Evolutionary conservation across 331 rosid genomes (phyloP).

Genomic region (Spiraea crenata): DNA sequence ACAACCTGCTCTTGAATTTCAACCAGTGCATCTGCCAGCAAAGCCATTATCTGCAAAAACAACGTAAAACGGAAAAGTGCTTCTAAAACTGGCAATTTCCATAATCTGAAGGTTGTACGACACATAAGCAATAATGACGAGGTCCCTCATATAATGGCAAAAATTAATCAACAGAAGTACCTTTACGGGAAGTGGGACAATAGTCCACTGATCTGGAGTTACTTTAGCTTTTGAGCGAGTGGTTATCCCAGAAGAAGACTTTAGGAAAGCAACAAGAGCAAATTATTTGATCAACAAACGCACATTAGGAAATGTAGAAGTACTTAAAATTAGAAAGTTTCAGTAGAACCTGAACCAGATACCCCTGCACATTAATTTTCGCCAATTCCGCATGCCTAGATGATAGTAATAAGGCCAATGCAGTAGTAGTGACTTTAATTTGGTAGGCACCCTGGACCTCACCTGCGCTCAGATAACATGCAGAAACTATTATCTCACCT

Average conservation of each 20-base stretch:
- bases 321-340: conserved; percentile 5
- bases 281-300: conserved; percentile 28
- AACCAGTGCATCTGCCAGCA: conserved; percentile 64
- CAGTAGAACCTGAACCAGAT: conserved; percentile 60
- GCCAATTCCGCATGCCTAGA: conserved; percentile 62
- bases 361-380: conserved; percentile 64
- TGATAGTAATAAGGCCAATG: conserved; percentile 72
- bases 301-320: conserved; percentile 1
- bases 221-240: conserved; percentile 78
- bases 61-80: background rate
- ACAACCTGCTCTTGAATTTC: conserved; percentile 83
- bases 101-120: background rate
- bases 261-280: conserved; percentile 19
- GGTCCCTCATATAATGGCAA: background rate
- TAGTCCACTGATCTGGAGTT: conserved; percentile 74
- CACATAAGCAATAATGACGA: background rate
- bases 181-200: conserved; percentile 74
- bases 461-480: conserved; percentile 46
- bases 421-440: conserved; percentile 89
- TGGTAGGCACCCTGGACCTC: conserved; percentile 96
- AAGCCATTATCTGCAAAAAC: conserved; percentile 59
- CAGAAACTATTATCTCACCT: conserved; percentile 6
- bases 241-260: conserved; percentile 70
- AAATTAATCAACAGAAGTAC: conserved; percentile 27
- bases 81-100: background rate